phyloP scores from a whole-genome alignment of 176 grass and related monocot genomes.

The Eleusine coracana region DNA sequence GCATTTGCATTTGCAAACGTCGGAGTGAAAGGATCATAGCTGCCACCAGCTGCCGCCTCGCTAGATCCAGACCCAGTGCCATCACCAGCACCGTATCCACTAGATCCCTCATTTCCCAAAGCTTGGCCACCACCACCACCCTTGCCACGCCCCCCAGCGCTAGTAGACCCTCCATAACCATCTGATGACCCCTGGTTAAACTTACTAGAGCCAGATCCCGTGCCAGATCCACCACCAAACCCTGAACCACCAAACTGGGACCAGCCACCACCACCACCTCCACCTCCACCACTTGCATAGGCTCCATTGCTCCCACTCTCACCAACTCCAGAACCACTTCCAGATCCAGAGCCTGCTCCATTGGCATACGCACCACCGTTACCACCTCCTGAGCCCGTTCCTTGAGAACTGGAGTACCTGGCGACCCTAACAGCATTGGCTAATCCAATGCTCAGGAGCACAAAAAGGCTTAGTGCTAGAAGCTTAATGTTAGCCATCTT shows the following conservation, averaged over 20 bases:
- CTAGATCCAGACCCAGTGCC: background rate
- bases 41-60: background rate
- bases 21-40: background rate
- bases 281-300: slow-evolving; percentile 2
- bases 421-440: slow-evolving; percentile 25
- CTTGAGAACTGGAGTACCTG: slow-evolving; percentile 27
- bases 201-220: background rate
- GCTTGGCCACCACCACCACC: slow-evolving; percentile 11
- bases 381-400: background rate
- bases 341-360: background rate
- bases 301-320: background rate
- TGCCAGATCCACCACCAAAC: slow-evolving; percentile 19
- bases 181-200: background rate
- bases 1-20: slow-evolving; percentile 26
- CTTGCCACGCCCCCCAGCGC: background rate
- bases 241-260: background rate
- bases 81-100: slow-evolving; percentile 7
- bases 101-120: background rate
- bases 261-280: background rate
- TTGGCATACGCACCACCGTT: background rate
- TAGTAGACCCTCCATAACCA: background rate
- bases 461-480: background rate
- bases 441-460: slow-evolving; percentile 22
- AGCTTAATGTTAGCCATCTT: background rate
- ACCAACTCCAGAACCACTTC: background rate